Conservation (phyloP, 768 basidiomycete species). For the Boletales sp. region DNA sequence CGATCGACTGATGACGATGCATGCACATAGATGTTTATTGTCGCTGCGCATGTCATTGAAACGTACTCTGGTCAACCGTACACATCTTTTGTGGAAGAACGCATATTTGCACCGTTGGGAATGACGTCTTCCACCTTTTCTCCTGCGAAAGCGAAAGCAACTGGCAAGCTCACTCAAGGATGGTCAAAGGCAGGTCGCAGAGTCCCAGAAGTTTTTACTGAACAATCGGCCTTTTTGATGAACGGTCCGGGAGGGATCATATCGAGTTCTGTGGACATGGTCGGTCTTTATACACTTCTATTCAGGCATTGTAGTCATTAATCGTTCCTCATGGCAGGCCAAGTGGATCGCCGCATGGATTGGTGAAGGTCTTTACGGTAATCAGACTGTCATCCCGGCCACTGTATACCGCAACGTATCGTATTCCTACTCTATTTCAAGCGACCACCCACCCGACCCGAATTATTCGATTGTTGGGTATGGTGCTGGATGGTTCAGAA, state of each 20-base stretch:
- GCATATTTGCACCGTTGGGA: slow-evolving; percentile 37
- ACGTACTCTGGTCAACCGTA: slow-evolving; percentile 33
- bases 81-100: slow-evolving; percentile 37
- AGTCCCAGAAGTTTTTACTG: slow-evolving; percentile 31
- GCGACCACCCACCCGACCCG: slow-evolving; percentile 5
- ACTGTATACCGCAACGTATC: slow-evolving; percentile 29
- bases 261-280: slow-evolving; percentile 42
- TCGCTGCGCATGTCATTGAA: slow-evolving; percentile 32
- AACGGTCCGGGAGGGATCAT: slow-evolving; percentile 45
- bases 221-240: slow-evolving; percentile 19
- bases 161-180: slow-evolving; percentile 32
- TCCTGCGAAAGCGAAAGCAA: slow-evolving; percentile 26
- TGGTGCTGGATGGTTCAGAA: slow-evolving; percentile 41
- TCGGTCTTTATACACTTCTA: slow-evolving; percentile 11
- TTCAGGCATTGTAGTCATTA: background rate
- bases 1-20: background rate
- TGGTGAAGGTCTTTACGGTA: slow-evolving; percentile 29
- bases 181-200: slow-evolving; percentile 33
- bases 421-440: slow-evolving; percentile 26
- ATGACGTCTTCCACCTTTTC: slow-evolving; percentile 42
- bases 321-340: slow-evolving; percentile 22
- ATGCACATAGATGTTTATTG: slow-evolving; percentile 37
- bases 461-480: slow-evolving; percentile 34
- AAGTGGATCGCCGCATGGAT: slow-evolving; percentile 39
- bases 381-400: slow-evolving; percentile 32